Evolutionary conservation across 331 rosid species (phyloP).

Genomic region (Dryas integrifolia): DNA sequence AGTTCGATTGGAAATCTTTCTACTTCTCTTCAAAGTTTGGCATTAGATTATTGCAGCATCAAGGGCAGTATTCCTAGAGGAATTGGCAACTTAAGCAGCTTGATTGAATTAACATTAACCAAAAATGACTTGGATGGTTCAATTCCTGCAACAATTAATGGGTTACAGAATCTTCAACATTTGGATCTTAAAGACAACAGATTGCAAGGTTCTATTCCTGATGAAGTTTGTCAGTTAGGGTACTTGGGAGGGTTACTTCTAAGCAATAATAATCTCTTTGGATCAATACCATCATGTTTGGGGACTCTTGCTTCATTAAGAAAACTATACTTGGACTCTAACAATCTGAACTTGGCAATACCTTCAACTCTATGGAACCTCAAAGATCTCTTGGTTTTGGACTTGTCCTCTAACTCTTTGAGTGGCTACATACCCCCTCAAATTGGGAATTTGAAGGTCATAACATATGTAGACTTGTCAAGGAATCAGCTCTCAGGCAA

Average conservation of each 20-base stretch:
- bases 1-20: not conserved
- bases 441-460: constrained; percentile 17
- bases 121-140: constrained; percentile 1
- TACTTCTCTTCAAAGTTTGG: not conserved
- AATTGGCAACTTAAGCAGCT: not conserved
- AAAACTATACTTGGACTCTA: constrained; percentile 18
- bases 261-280: not conserved
- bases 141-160: constrained; percentile 5
- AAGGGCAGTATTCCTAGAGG: not conserved
- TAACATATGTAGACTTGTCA: constrained; percentile 30
- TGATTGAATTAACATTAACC: not conserved
- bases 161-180: not conserved
- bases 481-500: constrained; percentile 24
- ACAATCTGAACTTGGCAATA: constrained; percentile 17
- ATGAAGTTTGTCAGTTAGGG: not conserved
- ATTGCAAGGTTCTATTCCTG: not conserved
- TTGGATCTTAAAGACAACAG: constrained; percentile 1
- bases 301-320: constrained; percentile 14
- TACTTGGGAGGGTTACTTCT: not conserved
- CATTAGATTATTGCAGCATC: not conserved
- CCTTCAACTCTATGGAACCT: constrained; percentile 36
- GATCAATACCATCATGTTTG: not conserved
- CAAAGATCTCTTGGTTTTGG: constrained; percentile 20
- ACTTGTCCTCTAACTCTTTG: constrained; percentile 31
- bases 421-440: constrained; percentile 20